Evolutionary conservation across 2,329 filamentous ascomycete species (phyloP).

Genomic region (Proliferodiscus dingleyae): DNA sequence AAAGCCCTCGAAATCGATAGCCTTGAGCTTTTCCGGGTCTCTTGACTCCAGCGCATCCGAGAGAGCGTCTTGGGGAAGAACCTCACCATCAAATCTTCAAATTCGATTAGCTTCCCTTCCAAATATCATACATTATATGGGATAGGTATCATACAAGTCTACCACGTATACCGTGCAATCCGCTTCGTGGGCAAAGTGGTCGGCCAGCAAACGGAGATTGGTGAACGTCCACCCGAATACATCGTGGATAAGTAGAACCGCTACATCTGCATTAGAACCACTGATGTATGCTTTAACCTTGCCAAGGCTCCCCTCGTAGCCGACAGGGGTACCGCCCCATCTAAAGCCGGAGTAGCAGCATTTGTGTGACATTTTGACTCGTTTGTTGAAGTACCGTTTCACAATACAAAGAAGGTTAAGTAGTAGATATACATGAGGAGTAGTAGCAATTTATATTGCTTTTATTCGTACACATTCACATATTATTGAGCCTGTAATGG

Average conservation of each 20-base stretch:
- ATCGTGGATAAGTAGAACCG: conserved; percentile 29
- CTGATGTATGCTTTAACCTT: conserved; percentile 11
- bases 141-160: not conserved
- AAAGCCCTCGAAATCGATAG: conserved; percentile 4
- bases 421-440: too few species aligned
- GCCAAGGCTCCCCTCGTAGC: not conserved
- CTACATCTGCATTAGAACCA: conserved; percentile 24
- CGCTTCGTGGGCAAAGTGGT: conserved; percentile 40
- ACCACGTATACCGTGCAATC: conserved; percentile 40
- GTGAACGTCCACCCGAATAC: conserved; percentile 40
- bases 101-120: not conserved
- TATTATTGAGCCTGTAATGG: too few species aligned
- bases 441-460: too few species aligned
- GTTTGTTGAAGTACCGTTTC: too few species aligned
- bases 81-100: conserved; percentile 4
- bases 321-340: not conserved
- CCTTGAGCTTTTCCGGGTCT: not conserved
- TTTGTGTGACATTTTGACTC: not conserved
- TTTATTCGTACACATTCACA: too few species aligned
- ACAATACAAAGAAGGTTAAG: too few species aligned
- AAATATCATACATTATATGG: not conserved
- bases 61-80: not conserved
- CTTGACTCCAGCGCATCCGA: not conserved
- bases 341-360: not conserved
- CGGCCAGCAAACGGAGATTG: conserved; percentile 40